Evolutionary conservation across 805 yeast genomes (phyloP).

Genomic region (Saturnispora besseyi): DNA sequence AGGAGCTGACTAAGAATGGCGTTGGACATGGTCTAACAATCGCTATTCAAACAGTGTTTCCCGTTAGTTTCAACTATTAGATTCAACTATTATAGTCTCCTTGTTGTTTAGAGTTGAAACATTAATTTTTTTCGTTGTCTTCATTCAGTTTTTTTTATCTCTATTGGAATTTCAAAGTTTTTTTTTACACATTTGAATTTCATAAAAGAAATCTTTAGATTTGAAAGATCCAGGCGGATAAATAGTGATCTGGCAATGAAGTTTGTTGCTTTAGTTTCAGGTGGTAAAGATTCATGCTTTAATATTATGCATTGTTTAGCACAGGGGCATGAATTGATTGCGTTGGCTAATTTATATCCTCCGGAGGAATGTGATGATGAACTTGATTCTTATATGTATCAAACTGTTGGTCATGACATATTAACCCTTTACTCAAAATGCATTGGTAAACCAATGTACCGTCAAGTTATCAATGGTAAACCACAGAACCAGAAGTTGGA

Average conservation of each 20-base stretch:
- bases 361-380: conserved; percentile 43
- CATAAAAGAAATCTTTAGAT: no score
- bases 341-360: conserved; percentile 80
- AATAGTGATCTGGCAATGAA: conserved; percentile 45
- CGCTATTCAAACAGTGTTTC: no score
- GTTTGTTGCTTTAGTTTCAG: conserved; percentile 84
- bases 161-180: no score
- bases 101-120: no score
- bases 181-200: background rate
- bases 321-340: conserved; percentile 78
- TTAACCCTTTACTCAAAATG: conserved; percentile 59
- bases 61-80: no score
- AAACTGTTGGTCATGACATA: conserved; percentile 89
- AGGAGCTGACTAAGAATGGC: background rate
- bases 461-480: conserved; percentile 53
- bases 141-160: no score
- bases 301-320: conserved; percentile 79
- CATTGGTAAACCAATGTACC: conserved; percentile 69
- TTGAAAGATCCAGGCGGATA: no score
- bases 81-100: no score
- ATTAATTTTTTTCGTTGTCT: no score
- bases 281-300: conserved; percentile 94
- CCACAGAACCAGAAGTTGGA: conserved; percentile 62
- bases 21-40: background rate
- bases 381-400: conserved; percentile 93